Conservation (phyloP, 2,329 filamentous ascomycete genomes). For the Penicillium sp. region DNA sequence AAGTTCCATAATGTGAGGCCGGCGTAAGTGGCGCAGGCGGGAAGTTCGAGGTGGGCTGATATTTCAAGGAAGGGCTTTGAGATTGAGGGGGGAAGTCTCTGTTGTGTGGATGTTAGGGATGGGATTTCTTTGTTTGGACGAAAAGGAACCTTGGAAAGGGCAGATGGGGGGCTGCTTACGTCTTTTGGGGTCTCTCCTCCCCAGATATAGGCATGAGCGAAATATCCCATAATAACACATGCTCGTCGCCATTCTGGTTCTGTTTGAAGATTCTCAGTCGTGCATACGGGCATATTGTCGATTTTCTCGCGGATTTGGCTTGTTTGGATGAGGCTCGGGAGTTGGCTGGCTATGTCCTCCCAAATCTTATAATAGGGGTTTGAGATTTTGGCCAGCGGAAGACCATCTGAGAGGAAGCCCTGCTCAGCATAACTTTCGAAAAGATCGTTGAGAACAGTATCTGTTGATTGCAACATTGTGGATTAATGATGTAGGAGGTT, state of each 20-base stretch:
- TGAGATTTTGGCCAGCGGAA: slow-evolving; percentile 70
- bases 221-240: slow-evolving; percentile 70
- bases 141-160: background rate
- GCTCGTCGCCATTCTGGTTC: slow-evolving; percentile 86
- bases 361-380: slow-evolving; percentile 88
- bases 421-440: slow-evolving; percentile 69
- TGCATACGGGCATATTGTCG: slow-evolving; percentile 73
- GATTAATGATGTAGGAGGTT: background rate
- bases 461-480: slow-evolving; percentile 27
- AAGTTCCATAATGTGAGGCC: slow-evolving; percentile 43
- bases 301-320: slow-evolving; percentile 72
- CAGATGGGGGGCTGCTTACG: slow-evolving; percentile 45
- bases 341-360: slow-evolving; percentile 74
- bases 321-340: slow-evolving; percentile 74
- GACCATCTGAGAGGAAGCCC: slow-evolving; percentile 77
- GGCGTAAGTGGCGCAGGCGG: slow-evolving; percentile 45
- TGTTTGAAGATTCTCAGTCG: slow-evolving; percentile 69
- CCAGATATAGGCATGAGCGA: slow-evolving; percentile 83
- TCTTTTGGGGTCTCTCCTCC: slow-evolving; percentile 68
- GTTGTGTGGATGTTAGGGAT: slow-evolving; percentile 1
- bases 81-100: slow-evolving; percentile 39
- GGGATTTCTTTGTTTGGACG: background rate
- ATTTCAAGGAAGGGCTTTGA: slow-evolving; percentile 38
- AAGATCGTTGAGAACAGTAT: slow-evolving; percentile 54
- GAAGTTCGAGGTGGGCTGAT: slow-evolving; percentile 36